phyloP scores from a whole-genome alignment of 108 stramenopile genomes.

The Stephanodiscus minutulus region DNA sequence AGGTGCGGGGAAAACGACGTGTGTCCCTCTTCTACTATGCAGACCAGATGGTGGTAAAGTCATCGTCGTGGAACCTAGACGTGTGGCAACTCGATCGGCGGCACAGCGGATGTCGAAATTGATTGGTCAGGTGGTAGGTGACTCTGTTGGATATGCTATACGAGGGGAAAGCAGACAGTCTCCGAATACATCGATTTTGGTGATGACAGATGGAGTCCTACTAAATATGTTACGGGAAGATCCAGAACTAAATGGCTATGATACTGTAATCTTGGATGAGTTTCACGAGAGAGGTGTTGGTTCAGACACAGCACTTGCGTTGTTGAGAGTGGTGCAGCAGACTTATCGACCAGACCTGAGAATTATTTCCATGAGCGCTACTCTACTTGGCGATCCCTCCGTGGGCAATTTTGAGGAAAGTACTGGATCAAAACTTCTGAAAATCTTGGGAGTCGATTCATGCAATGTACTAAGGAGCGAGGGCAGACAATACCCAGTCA shows the following conservation, averaged over 20 bases:
- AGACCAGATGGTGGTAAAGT: constrained; percentile 17
- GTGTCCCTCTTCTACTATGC: constrained; percentile 50
- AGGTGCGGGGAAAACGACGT: constrained; percentile 75
- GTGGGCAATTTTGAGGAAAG: constrained; percentile 14
- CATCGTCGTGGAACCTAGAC: constrained; percentile 61
- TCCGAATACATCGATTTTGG: constrained; percentile 38
- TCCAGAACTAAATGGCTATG: constrained; percentile 52
- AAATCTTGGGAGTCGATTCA: constrained; percentile 39
- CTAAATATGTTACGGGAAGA: constrained; percentile 53
- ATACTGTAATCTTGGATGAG: constrained; percentile 63
- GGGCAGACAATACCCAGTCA: constrained; percentile 60
- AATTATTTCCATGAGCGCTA: constrained; percentile 73
- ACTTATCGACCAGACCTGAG: constrained; percentile 43
- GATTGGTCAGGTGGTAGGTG: constrained; percentile 36
- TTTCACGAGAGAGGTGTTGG: constrained; percentile 79
- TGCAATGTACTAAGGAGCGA: constrained; percentile 57
- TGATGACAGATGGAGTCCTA: constrained; percentile 71
- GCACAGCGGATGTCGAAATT: constrained; percentile 62
- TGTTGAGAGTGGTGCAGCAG: constrained; percentile 59
- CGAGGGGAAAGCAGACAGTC: constrained; percentile 55
- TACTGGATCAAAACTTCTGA: constrained; percentile 42
- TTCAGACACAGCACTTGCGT: constrained; percentile 61
- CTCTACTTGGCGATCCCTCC: constrained; percentile 49
- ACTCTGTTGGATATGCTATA: constrained; percentile 60
- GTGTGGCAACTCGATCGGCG: constrained; percentile 69